Evolutionary conservation across 768 basidiomycete genomes (phyloP).

Genomic region (Agrocybe chaxingu): DNA sequence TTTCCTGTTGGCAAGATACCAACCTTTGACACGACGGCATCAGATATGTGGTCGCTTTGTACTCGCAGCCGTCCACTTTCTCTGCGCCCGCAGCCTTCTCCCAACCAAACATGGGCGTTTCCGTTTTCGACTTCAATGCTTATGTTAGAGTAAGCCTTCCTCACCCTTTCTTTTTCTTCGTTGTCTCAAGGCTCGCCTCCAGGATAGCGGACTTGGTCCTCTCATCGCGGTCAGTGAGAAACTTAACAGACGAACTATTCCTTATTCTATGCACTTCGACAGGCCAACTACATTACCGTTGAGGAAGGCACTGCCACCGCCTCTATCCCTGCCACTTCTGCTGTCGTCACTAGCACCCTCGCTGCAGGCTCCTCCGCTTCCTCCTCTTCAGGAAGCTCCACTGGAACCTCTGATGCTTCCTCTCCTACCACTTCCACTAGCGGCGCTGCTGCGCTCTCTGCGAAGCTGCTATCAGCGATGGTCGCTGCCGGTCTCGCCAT

Average conservation of each 20-base stretch:
- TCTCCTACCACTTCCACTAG: too few species aligned
- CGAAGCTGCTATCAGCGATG: too few species aligned
- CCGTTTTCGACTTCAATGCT: constrained; percentile 49
- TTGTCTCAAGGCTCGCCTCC: constrained; percentile 3
- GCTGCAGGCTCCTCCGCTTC: too few species aligned
- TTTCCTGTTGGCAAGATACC: neutral
- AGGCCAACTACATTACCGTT: constrained; percentile 74
- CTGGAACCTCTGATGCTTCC: too few species aligned
- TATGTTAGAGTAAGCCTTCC: constrained; percentile 50
- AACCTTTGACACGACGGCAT: neutral
- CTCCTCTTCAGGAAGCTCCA: too few species aligned
- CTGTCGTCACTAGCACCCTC: constrained; percentile 43
- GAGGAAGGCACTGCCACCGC: constrained; percentile 60
- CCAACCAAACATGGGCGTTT: constrained; percentile 45
- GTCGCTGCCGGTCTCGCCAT: too few species aligned
- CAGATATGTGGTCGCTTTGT: constrained; percentile 70
- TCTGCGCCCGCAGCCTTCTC: constrained; percentile 55
- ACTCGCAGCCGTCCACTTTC: constrained; percentile 62
- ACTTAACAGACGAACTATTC: neutral
- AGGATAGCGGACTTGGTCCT: constrained; percentile 54
- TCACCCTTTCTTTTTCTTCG: neutral
- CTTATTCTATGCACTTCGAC: neutral
- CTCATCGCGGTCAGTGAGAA: constrained; percentile 50
- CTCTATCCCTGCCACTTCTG: constrained; percentile 52
- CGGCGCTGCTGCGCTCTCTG: too few species aligned